Conservation (phyloP, 2,329 filamentous ascomycete species). For the Acarospora socialis region DNA sequence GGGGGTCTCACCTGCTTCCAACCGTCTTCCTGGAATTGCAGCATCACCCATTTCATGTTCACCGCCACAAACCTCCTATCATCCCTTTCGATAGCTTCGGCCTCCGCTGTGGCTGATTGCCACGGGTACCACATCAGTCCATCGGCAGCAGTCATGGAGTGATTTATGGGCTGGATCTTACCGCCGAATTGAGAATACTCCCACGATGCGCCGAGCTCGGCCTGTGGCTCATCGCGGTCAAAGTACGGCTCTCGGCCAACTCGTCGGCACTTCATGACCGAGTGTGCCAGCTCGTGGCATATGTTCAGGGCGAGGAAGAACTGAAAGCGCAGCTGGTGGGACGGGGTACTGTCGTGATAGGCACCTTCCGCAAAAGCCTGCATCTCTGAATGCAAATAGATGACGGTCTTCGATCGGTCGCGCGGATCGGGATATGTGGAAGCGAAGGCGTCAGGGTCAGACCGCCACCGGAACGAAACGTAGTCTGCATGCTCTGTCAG, state of each 20-base stretch:
- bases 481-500: background rate
- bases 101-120: no score
- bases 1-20: no score
- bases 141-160: background rate
- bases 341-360: background rate
- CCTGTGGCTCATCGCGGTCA: background rate
- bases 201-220: background rate
- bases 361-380: no score
- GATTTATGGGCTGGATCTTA: conserved; percentile 1
- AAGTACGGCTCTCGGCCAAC: background rate
- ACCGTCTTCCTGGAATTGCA: no score
- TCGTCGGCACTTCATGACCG: background rate
- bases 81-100: no score
- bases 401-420: background rate
- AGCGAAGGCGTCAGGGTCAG: background rate
- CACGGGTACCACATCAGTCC: conserved; percentile 3
- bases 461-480: background rate
- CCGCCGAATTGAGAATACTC: conserved; percentile 1
- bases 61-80: no score
- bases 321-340: background rate
- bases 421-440: background rate
- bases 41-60: no score
- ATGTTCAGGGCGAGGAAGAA: background rate
- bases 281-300: background rate
- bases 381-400: no score